Conservation (phyloP, 352 stramenopile genomes). For the Globisporangium cystogenes region DNA sequence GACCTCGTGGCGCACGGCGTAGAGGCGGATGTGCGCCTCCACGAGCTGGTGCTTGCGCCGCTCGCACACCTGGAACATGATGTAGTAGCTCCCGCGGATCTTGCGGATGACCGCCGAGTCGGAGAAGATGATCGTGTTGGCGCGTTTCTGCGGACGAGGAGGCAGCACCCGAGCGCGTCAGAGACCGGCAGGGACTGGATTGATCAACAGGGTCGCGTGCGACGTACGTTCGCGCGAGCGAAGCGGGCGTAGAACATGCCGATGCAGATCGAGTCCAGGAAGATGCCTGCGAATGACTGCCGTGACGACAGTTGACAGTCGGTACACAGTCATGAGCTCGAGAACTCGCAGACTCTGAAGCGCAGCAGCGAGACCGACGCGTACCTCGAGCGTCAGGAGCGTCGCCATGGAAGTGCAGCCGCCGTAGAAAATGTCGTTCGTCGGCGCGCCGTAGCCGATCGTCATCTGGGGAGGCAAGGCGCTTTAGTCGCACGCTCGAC, state of each 20-base stretch:
- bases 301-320: not conserved
- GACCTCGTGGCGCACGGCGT: slow-evolving; percentile 72
- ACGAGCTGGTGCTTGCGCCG: slow-evolving; percentile 86
- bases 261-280: slow-evolving; percentile 84
- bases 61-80: slow-evolving; percentile 91
- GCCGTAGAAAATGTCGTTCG: slow-evolving; percentile 88
- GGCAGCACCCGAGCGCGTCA: too few relatives aligned
- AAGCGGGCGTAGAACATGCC: slow-evolving; percentile 87
- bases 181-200: too few relatives aligned
- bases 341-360: not conserved
- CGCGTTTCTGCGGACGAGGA: slow-evolving; percentile 49
- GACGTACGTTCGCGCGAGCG: slow-evolving; percentile 63
- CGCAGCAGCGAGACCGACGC: not conserved
- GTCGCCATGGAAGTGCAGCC: slow-evolving; percentile 75
- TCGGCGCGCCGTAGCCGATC: slow-evolving; percentile 81
- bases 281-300: slow-evolving; percentile 81
- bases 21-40: slow-evolving; percentile 78
- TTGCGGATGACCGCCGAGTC: slow-evolving; percentile 83
- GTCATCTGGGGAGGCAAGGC: slow-evolving; percentile 55
- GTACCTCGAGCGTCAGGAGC: slow-evolving; percentile 70
- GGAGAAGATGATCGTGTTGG: slow-evolving; percentile 85
- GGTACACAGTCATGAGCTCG: not conserved
- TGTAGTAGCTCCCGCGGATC: slow-evolving; percentile 87
- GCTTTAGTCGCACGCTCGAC: not conserved
- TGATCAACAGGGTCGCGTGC: too few relatives aligned